phyloP scores from a whole-genome alignment of 148 eudicot species.

The Rhododendron henanense region DNA sequence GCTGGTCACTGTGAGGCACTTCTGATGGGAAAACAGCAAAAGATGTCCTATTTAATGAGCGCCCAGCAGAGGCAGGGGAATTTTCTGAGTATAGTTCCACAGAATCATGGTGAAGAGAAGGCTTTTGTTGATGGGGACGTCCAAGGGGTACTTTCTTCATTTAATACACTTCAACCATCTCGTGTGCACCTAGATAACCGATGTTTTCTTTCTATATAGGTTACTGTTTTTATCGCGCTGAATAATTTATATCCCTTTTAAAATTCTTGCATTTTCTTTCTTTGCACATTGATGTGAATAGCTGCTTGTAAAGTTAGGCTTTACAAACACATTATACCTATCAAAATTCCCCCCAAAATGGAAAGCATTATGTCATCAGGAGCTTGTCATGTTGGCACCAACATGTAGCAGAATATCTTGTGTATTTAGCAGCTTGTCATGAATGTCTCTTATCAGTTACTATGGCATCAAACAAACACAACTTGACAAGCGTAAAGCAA shows the following conservation, averaged over 20 bases:
- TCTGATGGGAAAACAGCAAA: conserved; percentile 76
- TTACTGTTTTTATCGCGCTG: background rate
- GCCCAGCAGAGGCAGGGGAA: conserved; percentile 41
- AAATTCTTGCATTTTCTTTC: background rate
- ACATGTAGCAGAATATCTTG: background rate
- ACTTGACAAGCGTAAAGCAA: background rate
- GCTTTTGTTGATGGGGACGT: conserved; percentile 15
- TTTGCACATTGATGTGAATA: background rate
- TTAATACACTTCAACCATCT: conserved; percentile 10
- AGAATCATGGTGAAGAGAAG: conserved; percentile 20
- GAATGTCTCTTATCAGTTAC: background rate
- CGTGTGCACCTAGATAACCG: background rate
- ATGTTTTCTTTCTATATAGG: background rate
- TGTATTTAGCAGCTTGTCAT: background rate
- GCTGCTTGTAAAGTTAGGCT: background rate
- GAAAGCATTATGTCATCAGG: background rate
- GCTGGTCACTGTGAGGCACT: conserved; percentile 87
- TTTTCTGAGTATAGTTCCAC: conserved; percentile 20
- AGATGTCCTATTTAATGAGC: conserved; percentile 70
- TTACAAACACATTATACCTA: background rate
- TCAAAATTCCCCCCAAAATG: background rate
- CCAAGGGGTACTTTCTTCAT: conserved; percentile 26
- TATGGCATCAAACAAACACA: background rate
- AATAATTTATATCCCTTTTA: background rate
- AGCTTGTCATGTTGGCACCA: background rate